Percentiles rank a stretch among this genome's conserved stretches.
phyloP scores from a whole-genome alignment of 73 alveolate species.

The Stentor roeselii region DNA sequence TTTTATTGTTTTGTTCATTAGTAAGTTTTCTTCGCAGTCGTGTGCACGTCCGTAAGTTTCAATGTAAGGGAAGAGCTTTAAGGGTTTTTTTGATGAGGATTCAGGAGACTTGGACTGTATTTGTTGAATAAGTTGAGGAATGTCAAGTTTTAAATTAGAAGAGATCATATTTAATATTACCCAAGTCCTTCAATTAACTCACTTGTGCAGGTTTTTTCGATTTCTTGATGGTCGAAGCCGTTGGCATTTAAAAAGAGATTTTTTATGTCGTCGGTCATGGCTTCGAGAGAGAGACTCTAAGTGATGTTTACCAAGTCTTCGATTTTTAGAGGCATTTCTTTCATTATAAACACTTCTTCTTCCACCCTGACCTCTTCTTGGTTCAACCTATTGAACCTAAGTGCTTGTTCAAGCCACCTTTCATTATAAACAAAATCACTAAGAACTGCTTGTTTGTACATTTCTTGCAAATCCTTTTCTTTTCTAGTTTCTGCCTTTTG shows the following conservation, averaged over 20 bases:
- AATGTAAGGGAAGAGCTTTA: not conserved
- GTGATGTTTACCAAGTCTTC: not conserved
- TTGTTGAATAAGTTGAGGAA: not conserved
- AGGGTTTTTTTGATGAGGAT: not conserved
- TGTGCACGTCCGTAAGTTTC: not conserved
- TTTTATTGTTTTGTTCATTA: not conserved
- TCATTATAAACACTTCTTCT: not conserved
- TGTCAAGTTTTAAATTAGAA: not conserved
- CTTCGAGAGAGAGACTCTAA: not conserved
- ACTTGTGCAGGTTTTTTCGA: not conserved
- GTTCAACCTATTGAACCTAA: not conserved
- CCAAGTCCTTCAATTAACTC: constrained; percentile 25
- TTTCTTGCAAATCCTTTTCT: not conserved
- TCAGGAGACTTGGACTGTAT: not conserved
- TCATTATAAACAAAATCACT: not conserved
- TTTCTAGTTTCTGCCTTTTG: not conserved
- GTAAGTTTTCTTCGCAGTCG: not conserved
- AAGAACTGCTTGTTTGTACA: not conserved
- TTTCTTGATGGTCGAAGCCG: constrained; percentile 1
- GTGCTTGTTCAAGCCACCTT: not conserved
- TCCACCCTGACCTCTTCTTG: not conserved
- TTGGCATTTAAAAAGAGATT: constrained; percentile 18
- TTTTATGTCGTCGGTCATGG: not conserved
- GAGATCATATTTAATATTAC: not conserved
- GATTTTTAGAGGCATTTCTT: not conserved